These are phyloP conservation scores for Apiosordaria backusii DNA, from an alignment of 495 filamentous ascomycete genomes.

Conservation along the genomic window DNA sequence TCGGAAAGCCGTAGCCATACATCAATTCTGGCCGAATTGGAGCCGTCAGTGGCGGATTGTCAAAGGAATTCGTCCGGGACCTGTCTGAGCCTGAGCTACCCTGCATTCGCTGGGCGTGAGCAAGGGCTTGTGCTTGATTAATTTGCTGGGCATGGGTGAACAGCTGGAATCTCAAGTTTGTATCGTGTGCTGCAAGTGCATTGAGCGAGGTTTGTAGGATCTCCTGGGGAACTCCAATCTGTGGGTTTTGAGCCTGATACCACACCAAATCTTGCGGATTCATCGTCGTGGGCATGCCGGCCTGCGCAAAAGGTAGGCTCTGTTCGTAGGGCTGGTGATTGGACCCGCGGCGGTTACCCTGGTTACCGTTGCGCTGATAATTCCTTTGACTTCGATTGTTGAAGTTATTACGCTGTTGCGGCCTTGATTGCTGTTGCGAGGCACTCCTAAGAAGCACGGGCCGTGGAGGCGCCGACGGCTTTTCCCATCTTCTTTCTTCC, in stretches of 20 bases:
- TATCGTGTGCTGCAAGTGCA: slow-evolving; percentile 38
- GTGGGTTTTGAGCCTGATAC: slow-evolving; percentile 37
- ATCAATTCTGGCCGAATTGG: slow-evolving; percentile 49
- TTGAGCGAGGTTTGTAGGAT: slow-evolving; percentile 38
- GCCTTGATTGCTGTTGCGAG: slow-evolving; percentile 42
- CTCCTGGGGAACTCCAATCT: slow-evolving; percentile 42
- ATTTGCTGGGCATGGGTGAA: slow-evolving; percentile 47
- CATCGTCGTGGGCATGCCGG: slow-evolving; percentile 21
- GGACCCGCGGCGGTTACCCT: slow-evolving; percentile 37
- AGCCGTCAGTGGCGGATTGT: slow-evolving; percentile 49
- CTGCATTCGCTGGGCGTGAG: slow-evolving; percentile 45
- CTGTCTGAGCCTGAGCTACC: slow-evolving; percentile 40
- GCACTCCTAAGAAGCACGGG: slow-evolving; percentile 49
- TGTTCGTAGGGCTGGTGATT: slow-evolving; percentile 40
- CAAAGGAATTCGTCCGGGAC: slow-evolving; percentile 52
- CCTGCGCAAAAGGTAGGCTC: slow-evolving; percentile 23
- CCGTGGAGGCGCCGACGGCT: slow-evolving; percentile 52
- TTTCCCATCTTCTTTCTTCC: slow-evolving; percentile 73
- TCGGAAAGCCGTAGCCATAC: slow-evolving; percentile 32
- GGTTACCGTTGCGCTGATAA: slow-evolving; percentile 50
- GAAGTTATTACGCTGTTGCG: slow-evolving; percentile 48
- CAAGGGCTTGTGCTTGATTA: slow-evolving; percentile 43
- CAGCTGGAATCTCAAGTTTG: slow-evolving; percentile 41
- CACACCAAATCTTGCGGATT: slow-evolving; percentile 41
- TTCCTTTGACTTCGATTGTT: slow-evolving; percentile 55